phyloP scores from a whole-genome alignment of 1,139 yeast genomes.

The Kodamaea suecica region DNA sequence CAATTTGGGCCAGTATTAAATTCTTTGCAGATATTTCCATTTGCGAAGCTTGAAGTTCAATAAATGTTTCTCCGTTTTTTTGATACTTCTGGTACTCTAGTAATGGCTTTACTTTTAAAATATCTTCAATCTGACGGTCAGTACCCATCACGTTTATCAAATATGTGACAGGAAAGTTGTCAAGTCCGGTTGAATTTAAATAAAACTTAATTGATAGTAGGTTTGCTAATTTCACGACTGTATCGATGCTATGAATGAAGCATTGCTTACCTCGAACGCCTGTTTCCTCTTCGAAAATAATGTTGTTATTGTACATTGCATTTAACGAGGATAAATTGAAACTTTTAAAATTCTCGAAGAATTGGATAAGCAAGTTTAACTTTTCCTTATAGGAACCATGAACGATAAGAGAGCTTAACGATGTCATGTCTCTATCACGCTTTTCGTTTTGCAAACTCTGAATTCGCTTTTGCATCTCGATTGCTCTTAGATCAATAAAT shows the following conservation, averaged over 20 bases:
- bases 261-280: conserved; percentile 19
- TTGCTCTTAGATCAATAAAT: conserved; percentile 15
- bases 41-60: conserved; percentile 6
- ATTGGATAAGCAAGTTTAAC: conserved; percentile 22
- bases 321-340: conserved; percentile 4
- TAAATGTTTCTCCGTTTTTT: conserved; percentile 3
- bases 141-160: conserved; percentile 14
- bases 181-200: conserved; percentile 19
- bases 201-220: conserved; percentile 22
- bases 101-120: conserved; percentile 11
- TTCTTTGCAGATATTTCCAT: neutral
- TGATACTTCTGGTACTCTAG: conserved; percentile 4
- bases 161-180: conserved; percentile 13
- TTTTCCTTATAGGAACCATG: conserved; percentile 38
- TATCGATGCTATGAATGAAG: conserved; percentile 17
- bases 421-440: conserved; percentile 14
- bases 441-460: conserved; percentile 8
- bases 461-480: conserved; percentile 12
- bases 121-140: conserved; percentile 10
- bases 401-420: conserved; percentile 25
- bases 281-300: conserved; percentile 5
- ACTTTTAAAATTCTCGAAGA: conserved; percentile 16
- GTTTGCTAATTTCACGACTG: conserved; percentile 18
- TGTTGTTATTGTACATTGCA: neutral
- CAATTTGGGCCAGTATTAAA: conserved; percentile 10